phyloP scores from a whole-genome alignment of 106 monocot species.

The Posidonia australis region DNA sequence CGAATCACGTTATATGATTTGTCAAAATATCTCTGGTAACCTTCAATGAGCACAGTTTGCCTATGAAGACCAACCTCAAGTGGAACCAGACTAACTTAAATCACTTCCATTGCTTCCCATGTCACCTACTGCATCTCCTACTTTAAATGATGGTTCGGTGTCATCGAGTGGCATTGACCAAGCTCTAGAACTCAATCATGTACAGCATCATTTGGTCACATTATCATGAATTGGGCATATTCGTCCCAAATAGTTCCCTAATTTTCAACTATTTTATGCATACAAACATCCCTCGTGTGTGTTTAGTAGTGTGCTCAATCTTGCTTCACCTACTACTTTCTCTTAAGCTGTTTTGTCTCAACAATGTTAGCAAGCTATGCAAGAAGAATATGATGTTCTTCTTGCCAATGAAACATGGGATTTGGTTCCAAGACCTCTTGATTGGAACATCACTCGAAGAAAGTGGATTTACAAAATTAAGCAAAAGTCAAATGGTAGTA shows the following conservation, averaged over 20 bases:
- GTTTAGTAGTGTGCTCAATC: background rate
- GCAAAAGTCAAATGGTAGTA: background rate
- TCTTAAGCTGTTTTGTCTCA: background rate
- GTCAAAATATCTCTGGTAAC: too few species aligned
- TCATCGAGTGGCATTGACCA: background rate
- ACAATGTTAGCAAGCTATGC: background rate
- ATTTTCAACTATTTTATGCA: background rate
- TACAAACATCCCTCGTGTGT: background rate
- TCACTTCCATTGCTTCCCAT: too few species aligned
- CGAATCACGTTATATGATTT: too few species aligned
- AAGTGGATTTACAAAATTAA: background rate
- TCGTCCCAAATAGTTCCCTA: background rate
- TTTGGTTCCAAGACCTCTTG: background rate
- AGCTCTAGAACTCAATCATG: background rate
- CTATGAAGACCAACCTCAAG: too few species aligned
- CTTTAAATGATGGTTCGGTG: background rate
- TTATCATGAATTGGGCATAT: background rate
- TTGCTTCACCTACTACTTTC: slow-evolving; percentile 1
- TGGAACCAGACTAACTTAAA: too few species aligned
- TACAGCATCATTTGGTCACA: background rate
- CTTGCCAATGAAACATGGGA: too few species aligned
- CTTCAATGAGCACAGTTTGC: too few species aligned
- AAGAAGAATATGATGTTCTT: background rate
- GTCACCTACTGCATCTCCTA: too few species aligned
- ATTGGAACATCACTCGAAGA: background rate